Evolutionary conservation across 2,329 filamentous ascomycete genomes (phyloP).

Genomic region (Fusarium robinianum): DNA sequence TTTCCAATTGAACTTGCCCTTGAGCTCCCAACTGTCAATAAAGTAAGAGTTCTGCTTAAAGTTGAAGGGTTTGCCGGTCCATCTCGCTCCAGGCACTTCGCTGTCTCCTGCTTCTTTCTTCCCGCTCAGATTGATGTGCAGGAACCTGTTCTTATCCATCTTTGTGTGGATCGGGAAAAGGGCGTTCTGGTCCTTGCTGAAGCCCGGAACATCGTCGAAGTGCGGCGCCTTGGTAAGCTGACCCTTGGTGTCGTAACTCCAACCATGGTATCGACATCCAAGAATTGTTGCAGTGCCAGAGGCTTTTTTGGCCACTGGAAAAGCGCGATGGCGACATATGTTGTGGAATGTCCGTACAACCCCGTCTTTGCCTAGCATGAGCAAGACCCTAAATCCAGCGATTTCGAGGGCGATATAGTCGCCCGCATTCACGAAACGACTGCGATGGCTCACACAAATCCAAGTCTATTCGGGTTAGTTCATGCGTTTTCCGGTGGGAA

Average conservation of each 20-base stretch:
- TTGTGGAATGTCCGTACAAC: conserved; percentile 46
- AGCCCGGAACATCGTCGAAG: conserved; percentile 45
- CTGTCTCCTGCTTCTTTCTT: neutral
- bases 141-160: conserved; percentile 6
- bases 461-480: conserved; percentile 40
- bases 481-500: neutral
- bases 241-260: conserved; percentile 50
- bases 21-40: conserved; percentile 3
- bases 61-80: neutral
- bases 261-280: conserved; percentile 52
- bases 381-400: conserved; percentile 46
- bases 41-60: conserved; percentile 1
- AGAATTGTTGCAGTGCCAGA: conserved; percentile 45
- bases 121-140: conserved; percentile 12
- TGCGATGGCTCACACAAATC: conserved; percentile 43
- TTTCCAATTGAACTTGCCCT: conserved; percentile 17
- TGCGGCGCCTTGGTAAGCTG: conserved; percentile 49
- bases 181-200: conserved; percentile 45
- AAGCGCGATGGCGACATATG: conserved; percentile 50
- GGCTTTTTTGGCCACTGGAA: conserved; percentile 45
- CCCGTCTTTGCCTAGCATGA: conserved; percentile 40
- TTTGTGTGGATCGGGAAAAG: conserved; percentile 13
- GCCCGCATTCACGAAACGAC: conserved; percentile 42
- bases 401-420: conserved; percentile 43
- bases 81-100: neutral